Conservation (phyloP, 257 asterid species). For the Solanum dulcamara region DNA sequence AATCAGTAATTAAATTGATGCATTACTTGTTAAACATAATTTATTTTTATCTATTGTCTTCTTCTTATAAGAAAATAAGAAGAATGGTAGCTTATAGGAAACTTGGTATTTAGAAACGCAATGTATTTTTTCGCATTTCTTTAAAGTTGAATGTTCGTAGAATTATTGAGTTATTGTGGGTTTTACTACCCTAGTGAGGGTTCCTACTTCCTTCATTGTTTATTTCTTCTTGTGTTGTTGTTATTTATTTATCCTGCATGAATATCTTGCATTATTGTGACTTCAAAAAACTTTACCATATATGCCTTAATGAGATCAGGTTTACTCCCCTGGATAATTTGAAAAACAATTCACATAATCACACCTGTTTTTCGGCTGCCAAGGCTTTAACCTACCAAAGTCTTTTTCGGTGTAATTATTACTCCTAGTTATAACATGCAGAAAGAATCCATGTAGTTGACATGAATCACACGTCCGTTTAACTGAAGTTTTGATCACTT, state of each 20-base stretch:
- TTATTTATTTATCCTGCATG: neutral
- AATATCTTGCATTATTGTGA: neutral
- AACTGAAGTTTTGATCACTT: neutral
- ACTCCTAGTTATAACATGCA: neutral
- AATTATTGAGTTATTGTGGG: neutral
- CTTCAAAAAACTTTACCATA: neutral
- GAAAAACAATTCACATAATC: neutral
- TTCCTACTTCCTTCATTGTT: neutral
- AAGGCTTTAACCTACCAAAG: neutral
- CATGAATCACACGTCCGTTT: neutral
- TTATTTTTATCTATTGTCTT: neutral
- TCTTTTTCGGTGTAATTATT: neutral
- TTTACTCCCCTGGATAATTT: neutral
- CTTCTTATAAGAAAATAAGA: neutral
- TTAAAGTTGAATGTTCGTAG: neutral
- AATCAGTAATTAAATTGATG: neutral
- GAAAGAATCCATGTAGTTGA: neutral
- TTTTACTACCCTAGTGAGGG: neutral
- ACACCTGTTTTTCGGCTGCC: neutral
- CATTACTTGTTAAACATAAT: neutral
- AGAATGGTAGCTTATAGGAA: neutral
- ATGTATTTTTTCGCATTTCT: neutral
- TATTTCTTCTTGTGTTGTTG: neutral
- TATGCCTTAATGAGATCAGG: neutral
- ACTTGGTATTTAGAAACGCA: neutral